Evolutionary conservation across 2,329 filamentous ascomycete species (phyloP).

Genomic region (Stagonosporopsis tanaceti): DNA sequence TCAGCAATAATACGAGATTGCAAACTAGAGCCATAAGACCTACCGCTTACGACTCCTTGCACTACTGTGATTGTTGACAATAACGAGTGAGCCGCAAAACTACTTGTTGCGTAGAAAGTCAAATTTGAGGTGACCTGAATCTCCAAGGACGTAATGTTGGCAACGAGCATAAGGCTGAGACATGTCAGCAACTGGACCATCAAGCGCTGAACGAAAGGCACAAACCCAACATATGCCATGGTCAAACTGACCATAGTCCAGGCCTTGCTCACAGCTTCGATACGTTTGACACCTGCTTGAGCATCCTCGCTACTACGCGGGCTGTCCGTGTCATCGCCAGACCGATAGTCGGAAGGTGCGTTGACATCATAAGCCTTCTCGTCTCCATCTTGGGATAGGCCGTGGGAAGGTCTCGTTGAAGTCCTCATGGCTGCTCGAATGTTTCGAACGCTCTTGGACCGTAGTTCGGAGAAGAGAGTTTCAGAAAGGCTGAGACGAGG

Average conservation of each 20-base stretch:
- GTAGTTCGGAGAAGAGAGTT: background rate
- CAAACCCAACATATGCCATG: slow-evolving; percentile 56
- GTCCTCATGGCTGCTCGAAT: slow-evolving; percentile 18
- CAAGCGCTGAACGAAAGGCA: background rate
- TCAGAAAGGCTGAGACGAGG: slow-evolving; percentile 7
- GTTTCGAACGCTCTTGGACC: background rate
- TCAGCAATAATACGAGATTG: background rate
- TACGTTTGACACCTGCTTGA: slow-evolving; percentile 58
- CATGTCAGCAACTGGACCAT: background rate
- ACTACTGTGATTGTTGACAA: slow-evolving; percentile 71
- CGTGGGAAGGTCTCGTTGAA: slow-evolving; percentile 15
- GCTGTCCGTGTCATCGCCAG: slow-evolving; percentile 19
- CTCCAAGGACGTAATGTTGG: slow-evolving; percentile 72
- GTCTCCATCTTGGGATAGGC: background rate
- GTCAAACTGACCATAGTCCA: slow-evolving; percentile 59
- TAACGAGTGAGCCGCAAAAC: slow-evolving; percentile 68
- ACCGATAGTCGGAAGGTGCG: slow-evolving; percentile 6
- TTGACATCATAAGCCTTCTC: slow-evolving; percentile 13
- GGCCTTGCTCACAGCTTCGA: slow-evolving; percentile 58
- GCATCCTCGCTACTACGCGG: slow-evolving; percentile 25
- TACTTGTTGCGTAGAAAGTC: slow-evolving; percentile 70
- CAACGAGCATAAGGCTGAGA: slow-evolving; percentile 61
- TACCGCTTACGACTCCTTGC: slow-evolving; percentile 65
- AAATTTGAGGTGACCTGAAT: slow-evolving; percentile 69
- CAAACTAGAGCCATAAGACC: background rate